phyloP scores from a whole-genome alignment of 139 green algal species.

The Penium margaritaceum region DNA sequence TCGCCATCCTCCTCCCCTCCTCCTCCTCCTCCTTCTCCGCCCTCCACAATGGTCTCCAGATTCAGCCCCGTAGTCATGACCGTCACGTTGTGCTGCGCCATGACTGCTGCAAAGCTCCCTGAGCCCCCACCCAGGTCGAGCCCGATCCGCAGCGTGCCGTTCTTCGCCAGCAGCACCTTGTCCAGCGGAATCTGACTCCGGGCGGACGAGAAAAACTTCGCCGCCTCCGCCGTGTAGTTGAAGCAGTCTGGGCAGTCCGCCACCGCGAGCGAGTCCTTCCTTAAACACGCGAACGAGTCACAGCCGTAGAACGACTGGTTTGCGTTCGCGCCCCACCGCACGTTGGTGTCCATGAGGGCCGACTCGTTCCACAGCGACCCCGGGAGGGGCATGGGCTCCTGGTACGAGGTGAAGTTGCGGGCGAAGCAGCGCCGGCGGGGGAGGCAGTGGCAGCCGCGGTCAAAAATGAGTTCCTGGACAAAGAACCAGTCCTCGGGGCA shows the following conservation, averaged over 20 bases:
- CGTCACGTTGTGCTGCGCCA: conserved; percentile 7
- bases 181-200: background rate
- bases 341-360: conserved; percentile 9
- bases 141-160: background rate
- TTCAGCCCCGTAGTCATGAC: conserved; percentile 10
- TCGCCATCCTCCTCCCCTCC: too few species aligned
- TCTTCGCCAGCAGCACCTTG: background rate
- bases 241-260: background rate
- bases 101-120: conserved; percentile 12
- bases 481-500: conserved; percentile 16
- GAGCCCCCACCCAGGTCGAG: conserved; percentile 10
- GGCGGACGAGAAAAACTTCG: background rate
- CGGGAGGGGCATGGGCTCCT: conserved; percentile 1
- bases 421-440: conserved; percentile 11
- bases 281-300: background rate
- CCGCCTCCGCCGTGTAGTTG: background rate
- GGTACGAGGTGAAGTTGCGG: background rate
- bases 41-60: too few species aligned
- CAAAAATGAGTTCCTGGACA: conserved; percentile 1
- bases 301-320: too few species aligned
- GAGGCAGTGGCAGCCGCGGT: background rate
- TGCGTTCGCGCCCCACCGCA: background rate
- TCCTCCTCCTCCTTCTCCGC: too few species aligned
- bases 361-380: background rate
- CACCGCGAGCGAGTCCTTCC: background rate